Evolutionary conservation across 768 basidiomycete species (phyloP), one percentile per base, ranked within the genome.

Genomic region (Trametes meyenii): DNA sequence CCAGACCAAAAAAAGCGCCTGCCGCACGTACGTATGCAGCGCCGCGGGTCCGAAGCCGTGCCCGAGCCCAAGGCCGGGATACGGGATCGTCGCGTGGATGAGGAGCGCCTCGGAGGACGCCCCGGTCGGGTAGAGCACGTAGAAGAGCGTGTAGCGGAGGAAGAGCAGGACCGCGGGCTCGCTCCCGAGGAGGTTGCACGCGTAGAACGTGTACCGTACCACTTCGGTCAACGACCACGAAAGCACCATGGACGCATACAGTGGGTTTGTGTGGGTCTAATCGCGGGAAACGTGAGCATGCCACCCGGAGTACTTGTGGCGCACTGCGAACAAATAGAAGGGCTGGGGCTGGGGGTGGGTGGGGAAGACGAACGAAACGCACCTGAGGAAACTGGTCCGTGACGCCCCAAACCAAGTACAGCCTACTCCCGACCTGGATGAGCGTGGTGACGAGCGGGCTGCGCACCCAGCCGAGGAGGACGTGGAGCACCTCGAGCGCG

Each of bases 151-250:
- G 81, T 98, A 99, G 56, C 96, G 93, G 44, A 89, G 73, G 78
- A 82, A 90, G 24, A 86, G 76, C 44, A 92, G 82, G 16, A 73
- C 35, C 2, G 60, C 62, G 21, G 81, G 73, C 66, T 86, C 83
- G 67, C 71, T 65, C 5, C 84, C 84, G 43, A 91, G 63, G 5
- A 96, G 81, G 44, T 78, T 79, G 68, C 80, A 76, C 1, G 89
- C 87, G 73, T 98, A 99, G 80, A 89, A 96, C 10, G 85, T 72
- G 76, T 98, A 98, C 33, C 97, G 92, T 58, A 96, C 86, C 49
- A 96, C 85, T 75, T 99, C 97, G 16, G 94, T 92, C 52, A 87
- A 62, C 0, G 92, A 89, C 97, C 97, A 98, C 0, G 96, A 90
- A 62, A 96, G 75, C 55, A 98, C 83, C 94, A 98, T 96, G 51